Conservation (phyloP, 202 grass and related monocot species). For the Carex arenaria region DNA sequence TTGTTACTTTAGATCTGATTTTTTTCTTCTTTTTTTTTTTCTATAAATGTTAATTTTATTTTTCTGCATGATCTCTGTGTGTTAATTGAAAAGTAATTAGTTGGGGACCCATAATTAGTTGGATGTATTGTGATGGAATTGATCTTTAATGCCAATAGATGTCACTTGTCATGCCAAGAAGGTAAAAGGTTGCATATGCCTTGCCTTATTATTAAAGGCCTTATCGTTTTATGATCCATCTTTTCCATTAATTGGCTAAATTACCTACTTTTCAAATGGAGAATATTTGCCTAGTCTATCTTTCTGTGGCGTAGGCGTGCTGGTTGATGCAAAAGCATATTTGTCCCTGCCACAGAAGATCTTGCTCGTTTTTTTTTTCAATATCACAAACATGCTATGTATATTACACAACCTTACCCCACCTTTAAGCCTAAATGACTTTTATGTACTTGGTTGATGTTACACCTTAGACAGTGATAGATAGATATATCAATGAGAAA, state of each 20-base stretch:
- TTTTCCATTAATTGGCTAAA: constrained; percentile 22
- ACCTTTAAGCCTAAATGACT: constrained; percentile 11
- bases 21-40: background rate
- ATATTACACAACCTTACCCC: constrained; percentile 14
- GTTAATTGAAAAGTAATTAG: background rate
- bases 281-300: background rate
- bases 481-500: constrained; percentile 5
- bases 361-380: background rate
- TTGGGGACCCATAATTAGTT: background rate
- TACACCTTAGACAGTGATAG: constrained; percentile 4
- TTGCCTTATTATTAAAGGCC: constrained; percentile 5
- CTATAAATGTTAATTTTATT: background rate
- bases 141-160: constrained; percentile 11
- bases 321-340: background rate
- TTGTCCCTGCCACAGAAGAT: background rate
- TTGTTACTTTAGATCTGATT: background rate
- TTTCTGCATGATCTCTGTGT: background rate
- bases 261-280: constrained; percentile 23
- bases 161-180: constrained; percentile 18
- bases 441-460: constrained; percentile 30
- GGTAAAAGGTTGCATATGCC: constrained; percentile 15
- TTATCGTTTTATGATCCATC: constrained; percentile 13
- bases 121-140: constrained; percentile 12
- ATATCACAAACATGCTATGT: constrained; percentile 18
- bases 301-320: background rate